Percentiles rank a stretch among this genome's conserved stretches.
Evolutionary conservation across 2,329 filamentous ascomycete genomes (phyloP).

Genomic region (Corynespora cassiicola): DNA sequence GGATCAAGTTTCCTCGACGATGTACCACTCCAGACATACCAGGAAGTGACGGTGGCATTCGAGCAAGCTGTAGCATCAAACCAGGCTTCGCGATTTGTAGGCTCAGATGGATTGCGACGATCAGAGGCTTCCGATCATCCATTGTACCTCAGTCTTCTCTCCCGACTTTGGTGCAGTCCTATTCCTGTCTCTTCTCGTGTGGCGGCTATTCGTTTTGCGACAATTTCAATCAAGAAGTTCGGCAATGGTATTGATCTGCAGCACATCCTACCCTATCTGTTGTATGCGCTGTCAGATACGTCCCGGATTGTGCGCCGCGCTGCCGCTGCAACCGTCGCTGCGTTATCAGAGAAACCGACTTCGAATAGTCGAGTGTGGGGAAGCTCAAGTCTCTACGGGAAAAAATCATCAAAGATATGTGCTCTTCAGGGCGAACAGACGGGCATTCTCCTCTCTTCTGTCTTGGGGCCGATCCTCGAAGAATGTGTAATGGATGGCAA

Average conservation of each 20-base stretch:
- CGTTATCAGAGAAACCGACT: constrained; percentile 24
- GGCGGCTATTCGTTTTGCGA: constrained; percentile 69
- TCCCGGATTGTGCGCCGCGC: constrained; percentile 78
- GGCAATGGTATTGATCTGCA: constrained; percentile 71
- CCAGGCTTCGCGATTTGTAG: constrained; percentile 54
- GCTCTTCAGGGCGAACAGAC: constrained; percentile 66
- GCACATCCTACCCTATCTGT: constrained; percentile 79
- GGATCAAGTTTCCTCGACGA: constrained; percentile 35
- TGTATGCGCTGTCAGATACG: constrained; percentile 76
- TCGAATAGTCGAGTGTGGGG: constrained; percentile 51
- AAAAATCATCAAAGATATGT: constrained; percentile 54
- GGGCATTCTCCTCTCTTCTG: constrained; percentile 67
- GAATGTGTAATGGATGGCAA: constrained; percentile 83
- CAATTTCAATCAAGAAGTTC: constrained; percentile 25
- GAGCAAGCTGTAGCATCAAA: constrained; percentile 32
- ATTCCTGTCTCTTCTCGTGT: constrained; percentile 73
- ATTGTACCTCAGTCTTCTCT: constrained; percentile 77
- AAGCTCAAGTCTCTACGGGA: constrained; percentile 64
- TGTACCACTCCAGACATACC: constrained; percentile 28
- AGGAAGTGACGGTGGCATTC: constrained; percentile 35
- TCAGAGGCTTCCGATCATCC: constrained; percentile 64
- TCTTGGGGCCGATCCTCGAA: constrained; percentile 78
- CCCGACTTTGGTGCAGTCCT: constrained; percentile 75
- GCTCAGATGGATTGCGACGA: constrained; percentile 61
- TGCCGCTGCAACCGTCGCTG: constrained; percentile 68